Evolutionary conservation across 2,329 filamentous ascomycete species (phyloP).

Genomic region (Talaromyces sp.): DNA sequence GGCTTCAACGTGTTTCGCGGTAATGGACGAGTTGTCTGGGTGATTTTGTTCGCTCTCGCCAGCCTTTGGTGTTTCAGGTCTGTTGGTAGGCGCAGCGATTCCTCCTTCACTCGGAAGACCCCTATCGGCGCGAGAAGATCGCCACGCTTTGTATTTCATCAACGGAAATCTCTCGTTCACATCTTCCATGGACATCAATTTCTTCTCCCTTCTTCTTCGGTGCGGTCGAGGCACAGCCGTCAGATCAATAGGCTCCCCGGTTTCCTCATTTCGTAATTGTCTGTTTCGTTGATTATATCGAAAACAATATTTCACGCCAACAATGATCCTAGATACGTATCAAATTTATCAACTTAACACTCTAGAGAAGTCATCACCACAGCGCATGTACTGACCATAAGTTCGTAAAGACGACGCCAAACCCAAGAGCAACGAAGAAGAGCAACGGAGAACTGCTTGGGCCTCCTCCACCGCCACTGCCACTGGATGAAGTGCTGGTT

Average conservation of each 20-base stretch:
- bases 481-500: conserved; percentile 23
- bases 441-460: conserved; percentile 69
- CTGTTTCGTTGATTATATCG: conserved; percentile 94
- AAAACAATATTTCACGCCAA: conserved; percentile 99
- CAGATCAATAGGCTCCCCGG: conserved; percentile 83
- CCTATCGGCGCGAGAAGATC: conserved; percentile 72
- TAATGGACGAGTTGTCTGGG: conserved; percentile 15
- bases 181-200: conserved; percentile 97
- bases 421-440: conserved; percentile 93
- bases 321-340: conserved; percentile 73
- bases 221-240: conserved; percentile 80
- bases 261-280: conserved; percentile 66
- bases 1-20: conserved; percentile 19
- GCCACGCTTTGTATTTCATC: conserved; percentile 95
- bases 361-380: background rate
- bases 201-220: conserved; percentile 88
- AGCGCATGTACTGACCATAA: conserved; percentile 67
- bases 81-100: conserved; percentile 65
- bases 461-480: conserved; percentile 26
- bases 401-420: conserved; percentile 98
- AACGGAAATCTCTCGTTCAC: conserved; percentile 96
- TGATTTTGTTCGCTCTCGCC: conserved; percentile 45
- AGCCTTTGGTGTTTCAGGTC: conserved; percentile 67
- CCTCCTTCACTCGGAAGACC: conserved; percentile 80
- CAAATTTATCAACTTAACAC: background rate